These are phyloP conservation scores for Cladosporium cucumerinum DNA, from an alignment of 2,329 filamentous ascomycete species.

Conservation along the genomic window DNA sequence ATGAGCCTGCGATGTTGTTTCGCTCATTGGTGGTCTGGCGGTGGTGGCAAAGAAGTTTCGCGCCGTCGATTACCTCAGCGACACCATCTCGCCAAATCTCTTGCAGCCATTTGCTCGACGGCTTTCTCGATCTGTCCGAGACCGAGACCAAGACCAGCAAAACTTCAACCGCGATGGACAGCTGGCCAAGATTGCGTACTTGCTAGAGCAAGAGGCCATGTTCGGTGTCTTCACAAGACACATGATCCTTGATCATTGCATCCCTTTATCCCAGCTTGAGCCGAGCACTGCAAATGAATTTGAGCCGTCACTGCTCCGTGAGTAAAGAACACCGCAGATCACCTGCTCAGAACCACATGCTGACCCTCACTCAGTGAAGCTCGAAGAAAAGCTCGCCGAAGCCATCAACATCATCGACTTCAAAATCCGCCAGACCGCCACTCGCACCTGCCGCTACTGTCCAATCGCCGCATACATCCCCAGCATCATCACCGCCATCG, in stretches of 20 bases:
- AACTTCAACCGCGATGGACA: neutral
- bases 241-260: neutral
- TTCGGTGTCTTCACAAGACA: neutral
- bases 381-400: neutral
- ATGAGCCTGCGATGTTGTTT: neutral
- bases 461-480: neutral
- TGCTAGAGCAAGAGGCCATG: neutral
- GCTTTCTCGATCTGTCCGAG: neutral
- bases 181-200: neutral
- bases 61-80: neutral
- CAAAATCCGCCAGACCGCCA: neutral
- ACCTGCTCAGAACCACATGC: neutral
- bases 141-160: neutral
- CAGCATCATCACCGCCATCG: neutral
- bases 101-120: neutral
- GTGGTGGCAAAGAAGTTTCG: neutral
- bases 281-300: neutral
- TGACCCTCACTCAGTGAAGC: neutral
- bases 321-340: neutral
- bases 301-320: neutral
- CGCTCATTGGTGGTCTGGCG: neutral
- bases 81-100: neutral
- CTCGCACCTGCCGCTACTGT: neutral
- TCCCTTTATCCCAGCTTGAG: neutral
- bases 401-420: neutral